phyloP scores from a whole-genome alignment of 768 basidiomycete genomes.

The Wakefieldia striispora region DNA sequence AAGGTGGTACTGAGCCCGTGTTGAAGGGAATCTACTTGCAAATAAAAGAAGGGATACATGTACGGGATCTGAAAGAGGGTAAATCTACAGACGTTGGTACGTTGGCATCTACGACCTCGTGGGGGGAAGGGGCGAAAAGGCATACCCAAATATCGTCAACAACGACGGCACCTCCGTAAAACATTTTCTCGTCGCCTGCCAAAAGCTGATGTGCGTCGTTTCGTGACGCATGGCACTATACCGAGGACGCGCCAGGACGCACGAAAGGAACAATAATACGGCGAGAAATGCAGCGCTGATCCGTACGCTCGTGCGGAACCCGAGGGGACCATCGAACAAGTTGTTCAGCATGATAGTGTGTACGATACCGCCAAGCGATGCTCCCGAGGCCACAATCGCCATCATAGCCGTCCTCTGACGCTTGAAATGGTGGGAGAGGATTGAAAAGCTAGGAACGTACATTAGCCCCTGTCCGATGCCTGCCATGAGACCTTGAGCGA shows the following conservation, averaged over 20 bases:
- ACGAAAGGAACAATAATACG: slow-evolving; percentile 33
- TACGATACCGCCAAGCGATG: slow-evolving; percentile 53
- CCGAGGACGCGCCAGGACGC: slow-evolving; percentile 33
- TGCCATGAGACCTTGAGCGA: too few species aligned
- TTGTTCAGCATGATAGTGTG: slow-evolving; percentile 62
- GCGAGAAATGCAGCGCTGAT: slow-evolving; percentile 37
- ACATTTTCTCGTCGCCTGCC: slow-evolving; percentile 3
- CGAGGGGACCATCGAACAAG: slow-evolving; percentile 36
- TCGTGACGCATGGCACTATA: not conserved
- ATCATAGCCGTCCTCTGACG: slow-evolving; percentile 41
- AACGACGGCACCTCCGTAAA: slow-evolving; percentile 1
- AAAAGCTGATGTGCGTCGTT: not conserved
- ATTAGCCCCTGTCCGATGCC: too few species aligned
- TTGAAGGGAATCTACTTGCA: slow-evolving; percentile 40
- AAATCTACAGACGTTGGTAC: not conserved
- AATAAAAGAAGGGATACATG: slow-evolving; percentile 17
- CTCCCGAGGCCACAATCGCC: slow-evolving; percentile 45
- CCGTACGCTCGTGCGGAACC: slow-evolving; percentile 38
- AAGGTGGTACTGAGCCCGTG: slow-evolving; percentile 41
- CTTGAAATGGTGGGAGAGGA: too few species aligned
- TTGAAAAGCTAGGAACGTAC: too few species aligned
- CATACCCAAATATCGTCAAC: slow-evolving; percentile 2
- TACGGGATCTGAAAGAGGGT: slow-evolving; percentile 33
- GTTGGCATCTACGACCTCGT: not conserved
- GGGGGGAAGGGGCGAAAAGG: not conserved